Evolutionary conservation across 2,329 filamentous ascomycete species (phyloP).

Genomic region (Biscogniauxia sp.): DNA sequence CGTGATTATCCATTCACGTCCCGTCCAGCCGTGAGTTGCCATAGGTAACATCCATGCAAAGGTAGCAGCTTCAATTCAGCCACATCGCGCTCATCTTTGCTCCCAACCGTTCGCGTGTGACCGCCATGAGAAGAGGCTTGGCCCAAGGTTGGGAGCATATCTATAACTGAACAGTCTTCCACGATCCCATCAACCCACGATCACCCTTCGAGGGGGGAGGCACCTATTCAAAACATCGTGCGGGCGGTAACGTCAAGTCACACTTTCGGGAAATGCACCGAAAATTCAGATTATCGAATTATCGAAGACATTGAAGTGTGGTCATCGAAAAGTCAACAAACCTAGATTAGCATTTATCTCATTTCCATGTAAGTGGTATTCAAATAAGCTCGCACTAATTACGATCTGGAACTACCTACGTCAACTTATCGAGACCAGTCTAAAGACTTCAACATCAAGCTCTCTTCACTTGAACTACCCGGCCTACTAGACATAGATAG

Average conservation of each 20-base stretch:
- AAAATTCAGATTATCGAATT: background rate
- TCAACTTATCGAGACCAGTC: no score
- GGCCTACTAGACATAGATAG: no score
- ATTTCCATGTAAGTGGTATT: background rate
- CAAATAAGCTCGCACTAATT: background rate
- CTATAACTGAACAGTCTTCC: no score
- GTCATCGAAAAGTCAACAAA: background rate
- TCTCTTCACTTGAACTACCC: background rate
- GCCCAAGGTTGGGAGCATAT: no score
- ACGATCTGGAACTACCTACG: background rate
- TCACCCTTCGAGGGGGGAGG: background rate
- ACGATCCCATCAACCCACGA: no score
- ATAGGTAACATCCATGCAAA: background rate
- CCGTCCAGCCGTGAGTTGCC: background rate
- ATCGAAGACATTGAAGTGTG: background rate
- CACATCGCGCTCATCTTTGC: background rate
- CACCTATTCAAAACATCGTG: background rate
- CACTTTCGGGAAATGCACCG: background rate
- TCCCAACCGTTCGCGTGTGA: background rate
- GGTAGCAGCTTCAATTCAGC: background rate
- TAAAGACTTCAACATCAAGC: background rate
- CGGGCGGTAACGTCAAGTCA: background rate
- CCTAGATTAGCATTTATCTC: no score
- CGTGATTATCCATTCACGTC: background rate
- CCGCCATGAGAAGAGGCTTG: background rate